These are phyloP conservation scores for Tricholoma furcatifolium DNA, from an alignment of 768 basidiomycete species.

Conservation along the genomic window DNA sequence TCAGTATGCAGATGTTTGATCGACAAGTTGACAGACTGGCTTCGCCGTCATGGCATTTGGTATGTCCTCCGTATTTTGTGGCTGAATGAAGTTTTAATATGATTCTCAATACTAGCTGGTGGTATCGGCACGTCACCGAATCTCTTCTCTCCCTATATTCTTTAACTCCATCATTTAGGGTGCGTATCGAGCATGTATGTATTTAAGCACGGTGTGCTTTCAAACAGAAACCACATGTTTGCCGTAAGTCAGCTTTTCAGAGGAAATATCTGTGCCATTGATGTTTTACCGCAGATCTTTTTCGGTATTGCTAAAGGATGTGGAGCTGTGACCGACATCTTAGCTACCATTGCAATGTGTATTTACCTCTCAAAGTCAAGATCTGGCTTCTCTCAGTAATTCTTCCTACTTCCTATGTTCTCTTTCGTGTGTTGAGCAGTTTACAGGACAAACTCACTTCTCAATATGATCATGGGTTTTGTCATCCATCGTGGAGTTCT, in stretches of 20 bases:
- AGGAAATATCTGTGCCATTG: not conserved
- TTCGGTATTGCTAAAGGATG: constrained; percentile 44
- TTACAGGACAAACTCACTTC: constrained; percentile 35
- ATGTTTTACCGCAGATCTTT: constrained; percentile 29
- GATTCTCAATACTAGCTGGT: constrained; percentile 18
- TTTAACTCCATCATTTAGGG: constrained; percentile 12
- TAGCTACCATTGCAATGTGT: constrained; percentile 4
- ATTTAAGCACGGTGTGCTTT: constrained; percentile 28
- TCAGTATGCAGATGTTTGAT: not conserved
- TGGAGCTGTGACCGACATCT: not conserved
- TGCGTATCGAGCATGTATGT: constrained; percentile 34
- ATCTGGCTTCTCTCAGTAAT: constrained; percentile 37
- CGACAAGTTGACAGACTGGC: constrained; percentile 12
- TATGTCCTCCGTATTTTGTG: constrained; percentile 8
- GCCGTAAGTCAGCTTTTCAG: constrained; percentile 17
- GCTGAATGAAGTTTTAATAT: not conserved
- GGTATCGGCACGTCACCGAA: constrained; percentile 22
- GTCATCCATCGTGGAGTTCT: constrained; percentile 45
- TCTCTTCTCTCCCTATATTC: no score
- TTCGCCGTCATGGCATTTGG: constrained; percentile 28
- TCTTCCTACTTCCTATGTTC: not conserved
- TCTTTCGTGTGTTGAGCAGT: not conserved
- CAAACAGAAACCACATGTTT: constrained; percentile 26
- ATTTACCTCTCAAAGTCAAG: constrained; percentile 20
- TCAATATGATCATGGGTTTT: constrained; percentile 38